Conservation (phyloP, 768 basidiomycete genomes). For the Kwoniella newhampshirensis region DNA sequence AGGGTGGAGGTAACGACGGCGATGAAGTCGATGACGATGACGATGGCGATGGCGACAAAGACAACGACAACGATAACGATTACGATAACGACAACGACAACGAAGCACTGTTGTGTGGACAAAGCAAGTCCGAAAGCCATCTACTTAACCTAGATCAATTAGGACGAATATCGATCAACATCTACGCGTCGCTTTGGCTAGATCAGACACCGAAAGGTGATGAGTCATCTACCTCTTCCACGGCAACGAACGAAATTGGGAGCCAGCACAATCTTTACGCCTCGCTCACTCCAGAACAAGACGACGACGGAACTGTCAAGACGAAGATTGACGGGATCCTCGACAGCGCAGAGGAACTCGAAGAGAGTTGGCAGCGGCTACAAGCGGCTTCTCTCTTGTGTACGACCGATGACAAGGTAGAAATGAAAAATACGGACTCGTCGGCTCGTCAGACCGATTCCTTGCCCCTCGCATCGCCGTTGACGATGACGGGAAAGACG, state of each 20-base stretch:
- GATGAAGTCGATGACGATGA: background rate
- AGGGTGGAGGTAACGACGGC: background rate
- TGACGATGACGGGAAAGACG: background rate
- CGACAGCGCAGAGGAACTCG: background rate
- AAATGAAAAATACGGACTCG: too few relatives aligned
- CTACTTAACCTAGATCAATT: slow-evolving; percentile 21
- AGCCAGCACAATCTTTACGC: background rate
- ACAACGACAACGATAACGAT: background rate
- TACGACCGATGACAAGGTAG: background rate
- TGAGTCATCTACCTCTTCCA: too few relatives aligned
- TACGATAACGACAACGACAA: background rate
- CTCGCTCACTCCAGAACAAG: background rate
- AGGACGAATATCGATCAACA: slow-evolving; percentile 15
- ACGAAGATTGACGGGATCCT: background rate
- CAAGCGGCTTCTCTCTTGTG: background rate
- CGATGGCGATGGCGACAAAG: background rate
- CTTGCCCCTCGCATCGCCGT: too few relatives aligned
- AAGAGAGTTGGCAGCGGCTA: background rate
- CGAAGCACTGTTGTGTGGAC: slow-evolving; percentile 8
- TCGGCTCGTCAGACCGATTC: too few relatives aligned
- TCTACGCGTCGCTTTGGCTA: background rate
- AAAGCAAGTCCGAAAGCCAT: background rate
- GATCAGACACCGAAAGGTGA: too few relatives aligned
- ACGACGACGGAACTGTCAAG: too few relatives aligned
- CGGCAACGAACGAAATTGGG: too few relatives aligned